Evolutionary conservation across 2,329 filamentous ascomycete genomes (phyloP), one percentile per base, ranked within the genome.

Genomic region (Lizonia empirigonia): DNA sequence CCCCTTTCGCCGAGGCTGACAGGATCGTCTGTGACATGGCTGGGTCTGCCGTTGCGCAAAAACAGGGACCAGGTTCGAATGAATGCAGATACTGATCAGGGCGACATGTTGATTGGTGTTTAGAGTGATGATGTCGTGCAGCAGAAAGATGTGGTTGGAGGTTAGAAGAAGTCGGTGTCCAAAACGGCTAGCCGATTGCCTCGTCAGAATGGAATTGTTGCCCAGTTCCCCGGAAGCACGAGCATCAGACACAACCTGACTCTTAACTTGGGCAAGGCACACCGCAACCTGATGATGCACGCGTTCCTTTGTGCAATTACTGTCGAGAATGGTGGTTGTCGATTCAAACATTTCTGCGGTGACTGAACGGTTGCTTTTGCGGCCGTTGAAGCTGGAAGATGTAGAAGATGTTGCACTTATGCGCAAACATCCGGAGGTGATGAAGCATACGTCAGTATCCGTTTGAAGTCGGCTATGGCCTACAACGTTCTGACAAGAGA

Each of bases 1-100:
- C 91, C 48, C 90, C 91, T 53, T 85, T 84, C 44, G 90, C 82
- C 4, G 80, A 82, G 44, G 77, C 67, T 35, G 72, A 71, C 50
- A 74, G 63, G 22, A 72, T 64, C n/a, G 68, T 64, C 55, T 63
- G 60, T 16, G 69, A 67, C 69, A 70, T 71, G 52, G 48, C 41
- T 45, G 36, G 48, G 19, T 33, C 34, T 13, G 10, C 18, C 16
- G 37, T 47, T 47, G 44, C 37, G 22, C 20, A 37, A 23, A 33
- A 42, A 33, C 37, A 32, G 33, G 44, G 27, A 33, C 48, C 51
- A 55, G 24, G 46, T 55, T 44, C 45, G 44, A 40, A 53, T 51
- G 55, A 53, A 36, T 48, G 36, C 34, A 30, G 19, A 33, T 20
- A 36, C 19, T 36, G 27, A 18, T 63, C 48, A 65, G 30, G 36